Evolutionary conservation across 164 flowering plant species (phyloP).

Genomic region (Litsea cubeba): DNA sequence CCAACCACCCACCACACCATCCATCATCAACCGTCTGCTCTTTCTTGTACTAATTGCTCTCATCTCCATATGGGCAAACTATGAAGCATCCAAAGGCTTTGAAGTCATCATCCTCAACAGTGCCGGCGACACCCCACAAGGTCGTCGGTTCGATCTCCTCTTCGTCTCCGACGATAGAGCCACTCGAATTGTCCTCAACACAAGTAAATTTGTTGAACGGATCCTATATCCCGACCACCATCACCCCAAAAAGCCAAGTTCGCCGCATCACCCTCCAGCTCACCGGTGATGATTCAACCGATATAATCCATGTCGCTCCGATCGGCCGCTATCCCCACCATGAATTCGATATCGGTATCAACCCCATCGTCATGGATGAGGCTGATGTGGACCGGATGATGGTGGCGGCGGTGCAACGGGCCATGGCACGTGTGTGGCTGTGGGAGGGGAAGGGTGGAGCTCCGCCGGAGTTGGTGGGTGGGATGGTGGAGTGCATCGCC

Average conservation of each 20-base stretch:
- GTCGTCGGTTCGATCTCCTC: slow-evolving; percentile 33
- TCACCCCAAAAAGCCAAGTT: slow-evolving; percentile 23
- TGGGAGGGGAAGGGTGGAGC: slow-evolving; percentile 28
- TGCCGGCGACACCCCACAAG: slow-evolving; percentile 20
- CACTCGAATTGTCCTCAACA: slow-evolving; percentile 30
- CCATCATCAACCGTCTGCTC: slow-evolving; percentile 28
- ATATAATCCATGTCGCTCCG: background rate
- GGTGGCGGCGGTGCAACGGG: slow-evolving; percentile 26
- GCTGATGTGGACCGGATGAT: slow-evolving; percentile 17
- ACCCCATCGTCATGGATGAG: slow-evolving; percentile 25
- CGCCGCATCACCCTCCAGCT: slow-evolving; percentile 30
- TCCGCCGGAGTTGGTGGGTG: slow-evolving; percentile 31
- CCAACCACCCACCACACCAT: background rate
- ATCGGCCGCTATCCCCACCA: background rate
- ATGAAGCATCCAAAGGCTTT: slow-evolving; percentile 58
- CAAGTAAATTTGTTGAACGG: slow-evolving; percentile 30
- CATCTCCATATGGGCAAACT: slow-evolving; percentile 47
- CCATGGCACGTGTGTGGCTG: slow-evolving; percentile 48
- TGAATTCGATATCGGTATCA: slow-evolving; percentile 23
- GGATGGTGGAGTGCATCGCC: slow-evolving; percentile 42
- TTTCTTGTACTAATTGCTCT: slow-evolving; percentile 21
- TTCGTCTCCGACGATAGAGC: slow-evolving; percentile 50
- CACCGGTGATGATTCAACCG: slow-evolving; percentile 10
- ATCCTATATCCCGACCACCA: slow-evolving; percentile 27
- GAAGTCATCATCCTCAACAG: slow-evolving; percentile 35